Base-by-base conservation (phyloP, 2,329 filamentous ascomycete genomes). In the Blumeria hordei region DNA sequence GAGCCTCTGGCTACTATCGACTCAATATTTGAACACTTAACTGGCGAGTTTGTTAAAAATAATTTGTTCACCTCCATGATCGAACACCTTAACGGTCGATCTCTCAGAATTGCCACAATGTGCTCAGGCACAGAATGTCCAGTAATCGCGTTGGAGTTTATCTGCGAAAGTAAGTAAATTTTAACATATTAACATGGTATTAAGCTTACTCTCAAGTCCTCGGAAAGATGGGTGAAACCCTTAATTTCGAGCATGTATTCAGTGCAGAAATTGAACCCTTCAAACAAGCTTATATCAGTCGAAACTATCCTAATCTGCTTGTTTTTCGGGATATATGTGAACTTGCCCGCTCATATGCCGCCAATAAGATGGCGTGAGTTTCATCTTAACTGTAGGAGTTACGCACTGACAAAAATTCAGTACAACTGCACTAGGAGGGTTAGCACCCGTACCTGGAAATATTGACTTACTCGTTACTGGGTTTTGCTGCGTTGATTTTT, bases 91-190 rank as follows among this genome's bases (percentile, higher is more conserved):
- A 39, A 55, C 12, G 33, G 18, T 18, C 43, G 34, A 7, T 21
- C 34, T 11, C 9, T 55, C 32, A 14, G 34, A 21, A 8, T 88
- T 32, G 83, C 74, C 0, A 90, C 85, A 0, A 77, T 88, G 70
- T 88, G 83, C 63, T 88, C 83, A 1, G 85, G 85, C 0, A 88
- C 85, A 0, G 85, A 90, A 60, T 78, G 78, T 4, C 85, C 85
- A 0, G 67, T 90, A 1, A 69, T 88, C 1, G 80, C 80, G 0
- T 63, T 87, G 12, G 68, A 77, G 12, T 69, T 80, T 64, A 67
- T 86, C 49, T 65, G 68, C 41, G 68, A 74, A 14, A 68, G 72
- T 66, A 64, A 64, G 61, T 63, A 54, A 33, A 14, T 55, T 47
- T 44, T 32, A 6, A 55, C 49, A 12, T 51, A 51, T 9, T 54